Percentiles rank a stretch among this genome's conserved stretches.
These are phyloP conservation scores for Ustilago crameri DNA, from an alignment of 1,284 basidiomycete species.

Conservation along the genomic window DNA sequence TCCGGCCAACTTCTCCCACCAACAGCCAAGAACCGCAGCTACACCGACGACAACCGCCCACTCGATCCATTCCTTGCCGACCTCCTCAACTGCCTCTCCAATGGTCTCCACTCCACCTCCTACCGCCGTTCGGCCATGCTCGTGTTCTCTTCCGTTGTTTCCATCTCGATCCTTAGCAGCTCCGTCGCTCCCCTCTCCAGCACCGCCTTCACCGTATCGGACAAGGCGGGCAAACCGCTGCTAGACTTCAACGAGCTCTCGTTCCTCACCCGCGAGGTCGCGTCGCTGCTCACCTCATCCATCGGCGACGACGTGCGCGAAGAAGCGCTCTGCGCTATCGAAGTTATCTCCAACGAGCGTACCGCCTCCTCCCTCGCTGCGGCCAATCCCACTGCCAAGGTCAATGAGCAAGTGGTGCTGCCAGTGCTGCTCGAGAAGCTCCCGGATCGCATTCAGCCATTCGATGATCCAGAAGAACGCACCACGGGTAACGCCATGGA, in stretches of 20 bases:
- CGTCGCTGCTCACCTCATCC: slow-evolving; percentile 76
- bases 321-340: slow-evolving; percentile 45
- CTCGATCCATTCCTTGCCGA: slow-evolving; percentile 53
- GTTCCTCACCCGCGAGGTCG: slow-evolving; percentile 80
- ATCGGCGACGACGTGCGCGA: slow-evolving; percentile 73
- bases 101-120: slow-evolving; percentile 49
- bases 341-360: slow-evolving; percentile 72
- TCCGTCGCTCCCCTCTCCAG: background rate
- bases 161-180: slow-evolving; percentile 48
- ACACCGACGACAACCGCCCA: slow-evolving; percentile 52
- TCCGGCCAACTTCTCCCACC: slow-evolving; percentile 32
- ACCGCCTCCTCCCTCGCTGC: slow-evolving; percentile 79
- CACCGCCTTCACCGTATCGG: background rate
- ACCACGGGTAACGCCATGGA: slow-evolving; percentile 32
- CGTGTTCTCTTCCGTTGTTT: slow-evolving; percentile 50
- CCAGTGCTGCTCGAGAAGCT: slow-evolving; percentile 54
- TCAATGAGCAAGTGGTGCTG: slow-evolving; percentile 75
- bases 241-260: slow-evolving; percentile 79
- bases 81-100: slow-evolving; percentile 56
- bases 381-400: slow-evolving; percentile 74
- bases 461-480: slow-evolving; percentile 26
- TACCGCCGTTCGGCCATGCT: slow-evolving; percentile 53
- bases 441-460: slow-evolving; percentile 44
- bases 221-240: slow-evolving; percentile 68
- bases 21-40: slow-evolving; percentile 33